Conservation (phyloP, 257 asterid species). For the Fraxinus excelsior region DNA sequence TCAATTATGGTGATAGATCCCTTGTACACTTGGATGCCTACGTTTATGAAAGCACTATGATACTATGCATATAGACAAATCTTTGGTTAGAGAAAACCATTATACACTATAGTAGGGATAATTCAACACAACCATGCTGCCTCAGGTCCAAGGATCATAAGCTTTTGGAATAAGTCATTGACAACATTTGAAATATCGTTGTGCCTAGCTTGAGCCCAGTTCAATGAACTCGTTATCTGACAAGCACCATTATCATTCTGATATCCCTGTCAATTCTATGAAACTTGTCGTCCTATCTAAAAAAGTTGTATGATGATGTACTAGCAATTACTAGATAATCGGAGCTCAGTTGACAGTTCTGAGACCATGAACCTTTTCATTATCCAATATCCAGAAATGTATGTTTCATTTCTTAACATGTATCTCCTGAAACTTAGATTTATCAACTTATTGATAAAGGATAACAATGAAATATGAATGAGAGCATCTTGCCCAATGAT, state of each 20-base stretch:
- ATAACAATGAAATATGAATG: not conserved
- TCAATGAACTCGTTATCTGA: no score
- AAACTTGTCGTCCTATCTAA: not conserved
- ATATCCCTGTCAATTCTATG: not conserved
- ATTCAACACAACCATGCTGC: not conserved
- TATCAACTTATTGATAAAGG: not conserved
- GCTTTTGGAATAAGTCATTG: no score
- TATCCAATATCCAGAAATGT: not conserved
- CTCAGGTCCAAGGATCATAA: not conserved
- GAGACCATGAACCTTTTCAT: not conserved
- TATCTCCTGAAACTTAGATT: not conserved
- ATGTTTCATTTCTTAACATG: not conserved
- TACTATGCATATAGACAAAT: no score
- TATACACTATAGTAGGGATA: not conserved
- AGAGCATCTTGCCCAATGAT: not conserved
- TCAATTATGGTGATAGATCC: not conserved
- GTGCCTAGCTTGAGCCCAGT: no score
- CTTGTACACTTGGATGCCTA: not conserved
- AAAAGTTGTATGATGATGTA: not conserved
- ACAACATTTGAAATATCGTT: no score
- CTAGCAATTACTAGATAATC: not conserved
- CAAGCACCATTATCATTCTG: not conserved
- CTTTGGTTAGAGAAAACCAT: not conserved
- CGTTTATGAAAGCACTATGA: not conserved
- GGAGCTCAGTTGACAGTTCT: not conserved